Conservation (phyloP, 331 rosid species). For the Quercus phellos region DNA sequence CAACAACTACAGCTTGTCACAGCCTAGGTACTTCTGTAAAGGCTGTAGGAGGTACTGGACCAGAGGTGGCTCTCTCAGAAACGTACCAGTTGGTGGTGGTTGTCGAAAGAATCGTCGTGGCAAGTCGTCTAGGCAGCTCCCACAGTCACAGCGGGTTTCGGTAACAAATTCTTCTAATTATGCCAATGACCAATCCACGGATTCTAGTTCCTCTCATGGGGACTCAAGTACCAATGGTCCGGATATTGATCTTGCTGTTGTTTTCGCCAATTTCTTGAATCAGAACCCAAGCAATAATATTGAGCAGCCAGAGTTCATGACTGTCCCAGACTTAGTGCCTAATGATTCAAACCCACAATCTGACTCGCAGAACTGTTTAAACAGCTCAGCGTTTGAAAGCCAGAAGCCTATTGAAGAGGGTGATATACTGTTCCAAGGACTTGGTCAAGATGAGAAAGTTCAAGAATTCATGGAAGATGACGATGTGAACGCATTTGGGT, state of each 20-base stretch:
- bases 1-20: constrained; percentile 96
- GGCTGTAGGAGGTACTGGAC: constrained; percentile 93
- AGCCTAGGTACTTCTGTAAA: constrained; percentile 86
- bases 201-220: not conserved
- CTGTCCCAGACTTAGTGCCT: not conserved
- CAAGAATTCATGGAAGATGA: constrained; percentile 19
- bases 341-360: constrained; percentile 11
- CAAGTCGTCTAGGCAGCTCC: constrained; percentile 14
- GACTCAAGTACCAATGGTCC: constrained; percentile 17
- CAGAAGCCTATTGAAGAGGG: not conserved
- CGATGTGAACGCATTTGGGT: constrained; percentile 37
- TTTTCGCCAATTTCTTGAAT: constrained; percentile 67
- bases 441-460: constrained; percentile 1
- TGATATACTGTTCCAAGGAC: not conserved
- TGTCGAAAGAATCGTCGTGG: constrained; percentile 61
- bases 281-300: constrained; percentile 9
- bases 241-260: constrained; percentile 69
- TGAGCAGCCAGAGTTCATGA: constrained; percentile 20
- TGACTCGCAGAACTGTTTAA: constrained; percentile 16
- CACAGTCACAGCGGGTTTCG: not conserved
- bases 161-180: not conserved
- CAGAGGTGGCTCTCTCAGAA: constrained; percentile 84
- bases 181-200: not conserved
- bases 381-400: not conserved
- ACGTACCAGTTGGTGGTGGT: constrained; percentile 81